These are phyloP conservation scores for Calonectria hongkongensis DNA, from an alignment of 2,329 filamentous ascomycete species.

Conservation along the genomic window DNA sequence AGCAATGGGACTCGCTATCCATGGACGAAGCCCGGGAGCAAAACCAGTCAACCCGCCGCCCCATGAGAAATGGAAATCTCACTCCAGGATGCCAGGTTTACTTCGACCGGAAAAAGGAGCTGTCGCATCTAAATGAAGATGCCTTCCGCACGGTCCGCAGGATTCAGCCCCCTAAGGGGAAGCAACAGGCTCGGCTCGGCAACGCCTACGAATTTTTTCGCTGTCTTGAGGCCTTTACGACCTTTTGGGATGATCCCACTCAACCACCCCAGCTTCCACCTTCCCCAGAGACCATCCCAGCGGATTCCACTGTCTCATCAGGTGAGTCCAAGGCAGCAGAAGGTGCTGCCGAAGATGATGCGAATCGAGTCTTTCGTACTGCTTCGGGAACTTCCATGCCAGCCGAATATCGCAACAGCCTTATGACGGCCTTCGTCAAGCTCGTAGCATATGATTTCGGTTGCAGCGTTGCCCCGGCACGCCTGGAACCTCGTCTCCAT, in stretches of 20 bases:
- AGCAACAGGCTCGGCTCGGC: constrained; percentile 73
- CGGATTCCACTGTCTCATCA: constrained; percentile 33
- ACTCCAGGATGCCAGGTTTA: constrained; percentile 76
- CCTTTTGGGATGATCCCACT: constrained; percentile 78
- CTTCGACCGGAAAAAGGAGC: constrained; percentile 74
- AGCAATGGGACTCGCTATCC: constrained; percentile 69
- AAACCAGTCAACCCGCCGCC: constrained; percentile 69
- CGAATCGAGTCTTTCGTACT: constrained; percentile 61
- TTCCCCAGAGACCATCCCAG: constrained; percentile 56
- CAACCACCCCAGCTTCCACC: constrained; percentile 56
- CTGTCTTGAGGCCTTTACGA: constrained; percentile 75
- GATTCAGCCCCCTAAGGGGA: constrained; percentile 72
- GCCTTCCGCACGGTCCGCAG: constrained; percentile 78
- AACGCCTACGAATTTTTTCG: constrained; percentile 81
- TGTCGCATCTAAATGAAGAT: constrained; percentile 73
- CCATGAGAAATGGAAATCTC: constrained; percentile 71
- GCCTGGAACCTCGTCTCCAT: constrained; percentile 76
- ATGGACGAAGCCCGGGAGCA: constrained; percentile 69
- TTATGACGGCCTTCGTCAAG: constrained; percentile 77
- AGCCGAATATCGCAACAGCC: constrained; percentile 72
- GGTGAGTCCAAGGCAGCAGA: constrained; percentile 39
- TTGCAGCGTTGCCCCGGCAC: constrained; percentile 75
- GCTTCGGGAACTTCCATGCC: constrained; percentile 74
- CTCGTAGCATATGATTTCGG: constrained; percentile 80
- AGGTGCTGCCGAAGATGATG: constrained; percentile 40